A percentile compares a stretch with the other conserved stretches of the same genome.
phyloP scores from a whole-genome alignment of 768 basidiomycete genomes.

The Pulveroboletus frians region DNA sequence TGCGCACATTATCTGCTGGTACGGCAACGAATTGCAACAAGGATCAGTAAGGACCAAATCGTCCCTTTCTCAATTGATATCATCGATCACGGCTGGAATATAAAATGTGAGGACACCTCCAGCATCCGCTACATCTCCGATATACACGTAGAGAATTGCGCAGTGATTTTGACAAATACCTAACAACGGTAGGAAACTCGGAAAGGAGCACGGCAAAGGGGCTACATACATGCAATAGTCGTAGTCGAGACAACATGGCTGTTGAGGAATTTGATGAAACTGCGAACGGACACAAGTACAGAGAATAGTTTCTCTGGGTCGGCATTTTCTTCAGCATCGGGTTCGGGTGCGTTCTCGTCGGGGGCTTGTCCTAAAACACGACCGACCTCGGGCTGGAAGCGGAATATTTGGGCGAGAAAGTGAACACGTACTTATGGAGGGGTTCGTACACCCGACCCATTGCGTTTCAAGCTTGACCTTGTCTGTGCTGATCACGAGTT shows the following conservation, averaged over 20 bases:
- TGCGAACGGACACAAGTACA: slow-evolving; percentile 65
- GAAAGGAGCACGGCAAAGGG: neutral
- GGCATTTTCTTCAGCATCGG: slow-evolving; percentile 33
- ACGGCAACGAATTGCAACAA: neutral
- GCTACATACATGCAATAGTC: slow-evolving; percentile 75
- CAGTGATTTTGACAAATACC: slow-evolving; percentile 81
- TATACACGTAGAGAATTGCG: slow-evolving; percentile 84
- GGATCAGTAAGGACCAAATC: neutral
- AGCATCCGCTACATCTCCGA: slow-evolving; percentile 71
- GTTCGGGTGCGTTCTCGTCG: slow-evolving; percentile 31
- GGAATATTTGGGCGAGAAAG: neutral
- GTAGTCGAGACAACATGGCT: slow-evolving; percentile 77
- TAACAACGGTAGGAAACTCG: slow-evolving; percentile 24
- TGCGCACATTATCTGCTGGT: neutral
- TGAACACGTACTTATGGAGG: slow-evolving; percentile 41
- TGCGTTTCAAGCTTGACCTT: slow-evolving; percentile 73
- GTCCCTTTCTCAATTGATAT: slow-evolving; percentile 28
- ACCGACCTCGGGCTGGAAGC: slow-evolving; percentile 1
- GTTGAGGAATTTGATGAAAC: slow-evolving; percentile 77
- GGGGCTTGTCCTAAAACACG: slow-evolving; percentile 19
- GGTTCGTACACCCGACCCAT: slow-evolving; percentile 71
- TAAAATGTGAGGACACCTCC: slow-evolving; percentile 88
- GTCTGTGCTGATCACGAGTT: slow-evolving; percentile 57
- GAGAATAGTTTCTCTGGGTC: slow-evolving; percentile 58
- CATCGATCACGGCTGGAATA: slow-evolving; percentile 72